phyloP scores from a whole-genome alignment of 257 asterid species.

The Perilla frutescens region DNA sequence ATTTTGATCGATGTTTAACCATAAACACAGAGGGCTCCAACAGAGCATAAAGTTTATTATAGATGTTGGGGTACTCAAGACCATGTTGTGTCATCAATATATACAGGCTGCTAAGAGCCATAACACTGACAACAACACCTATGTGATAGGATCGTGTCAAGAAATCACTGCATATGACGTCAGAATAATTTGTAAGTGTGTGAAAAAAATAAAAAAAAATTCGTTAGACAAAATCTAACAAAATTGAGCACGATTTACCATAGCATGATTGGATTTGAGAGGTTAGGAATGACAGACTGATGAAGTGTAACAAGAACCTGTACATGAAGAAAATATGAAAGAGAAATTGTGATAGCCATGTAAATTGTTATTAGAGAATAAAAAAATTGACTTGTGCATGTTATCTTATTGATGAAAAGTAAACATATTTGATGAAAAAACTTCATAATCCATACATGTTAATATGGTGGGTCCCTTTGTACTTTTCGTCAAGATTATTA shows the following conservation, averaged over 20 bases:
- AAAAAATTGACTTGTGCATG: neutral
- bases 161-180: constrained; percentile 76
- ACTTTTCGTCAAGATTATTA: neutral
- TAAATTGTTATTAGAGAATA: constrained; percentile 9
- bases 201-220: constrained; percentile 27
- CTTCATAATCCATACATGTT: constrained; percentile 13
- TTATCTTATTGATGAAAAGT: neutral
- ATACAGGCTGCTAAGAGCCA: constrained; percentile 92
- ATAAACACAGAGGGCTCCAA: constrained; percentile 86
- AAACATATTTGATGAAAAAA: constrained; percentile 13
- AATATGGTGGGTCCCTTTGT: neutral
- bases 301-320: constrained; percentile 91
- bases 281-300: constrained; percentile 72
- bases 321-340: constrained; percentile 26
- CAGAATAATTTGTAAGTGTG: constrained; percentile 10
- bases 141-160: constrained; percentile 90
- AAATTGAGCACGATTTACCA: constrained; percentile 53
- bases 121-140: constrained; percentile 96
- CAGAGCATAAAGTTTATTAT: constrained; percentile 82
- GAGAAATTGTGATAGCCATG: neutral
- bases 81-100: constrained; percentile 95
- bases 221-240: constrained; percentile 9
- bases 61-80: constrained; percentile 93
- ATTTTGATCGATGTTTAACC: constrained; percentile 88
- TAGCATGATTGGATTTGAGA: constrained; percentile 85